A percentile compares a stretch with the other conserved stretches of the same genome.
These are phyloP conservation scores for Phytopythium vexans DNA, from an alignment of 352 stramenopile genomes.

Conservation along the genomic window DNA sequence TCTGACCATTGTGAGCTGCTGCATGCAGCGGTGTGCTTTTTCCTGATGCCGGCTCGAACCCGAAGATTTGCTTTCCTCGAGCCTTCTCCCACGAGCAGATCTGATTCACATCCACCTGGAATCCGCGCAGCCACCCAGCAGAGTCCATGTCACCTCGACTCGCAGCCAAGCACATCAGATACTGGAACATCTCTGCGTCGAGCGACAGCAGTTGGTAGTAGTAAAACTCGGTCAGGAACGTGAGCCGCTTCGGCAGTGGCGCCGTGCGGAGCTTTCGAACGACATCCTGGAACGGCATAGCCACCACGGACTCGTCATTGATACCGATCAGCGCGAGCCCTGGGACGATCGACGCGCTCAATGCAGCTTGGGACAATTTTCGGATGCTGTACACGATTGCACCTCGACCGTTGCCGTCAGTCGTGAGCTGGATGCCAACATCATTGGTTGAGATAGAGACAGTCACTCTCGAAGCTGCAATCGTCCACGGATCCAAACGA, in stretches of 20 bases:
- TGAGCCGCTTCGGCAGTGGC: constrained; percentile 71
- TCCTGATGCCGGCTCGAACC: constrained; percentile 53
- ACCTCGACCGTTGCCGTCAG: constrained; percentile 69
- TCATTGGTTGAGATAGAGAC: constrained; percentile 84
- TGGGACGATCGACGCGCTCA: constrained; percentile 65
- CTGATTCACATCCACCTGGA: constrained; percentile 56
- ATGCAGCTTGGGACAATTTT: constrained; percentile 76
- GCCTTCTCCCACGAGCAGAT: constrained; percentile 71
- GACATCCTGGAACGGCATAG: constrained; percentile 81
- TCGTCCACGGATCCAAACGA: constrained; percentile 36
- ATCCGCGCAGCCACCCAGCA: constrained; percentile 48
- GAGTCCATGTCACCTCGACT: constrained; percentile 70
- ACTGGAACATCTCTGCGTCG: constrained; percentile 77
- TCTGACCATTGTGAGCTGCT: constrained; percentile 54
- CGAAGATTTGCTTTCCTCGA: constrained; percentile 65
- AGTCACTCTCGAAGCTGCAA: constrained; percentile 54
- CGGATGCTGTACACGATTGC: constrained; percentile 74
- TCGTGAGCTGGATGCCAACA: constrained; percentile 82
- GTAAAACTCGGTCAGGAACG: constrained; percentile 83
- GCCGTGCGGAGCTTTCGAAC: constrained; percentile 56
- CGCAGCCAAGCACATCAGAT: constrained; percentile 68
- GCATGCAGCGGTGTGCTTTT: constrained; percentile 64
- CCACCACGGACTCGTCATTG: constrained; percentile 78
- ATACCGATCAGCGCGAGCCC: constrained; percentile 78
- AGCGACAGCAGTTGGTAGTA: constrained; percentile 81